Evolutionary conservation across 2,329 filamentous ascomycete genomes (phyloP).

Genomic region (Cercospora sp.): DNA sequence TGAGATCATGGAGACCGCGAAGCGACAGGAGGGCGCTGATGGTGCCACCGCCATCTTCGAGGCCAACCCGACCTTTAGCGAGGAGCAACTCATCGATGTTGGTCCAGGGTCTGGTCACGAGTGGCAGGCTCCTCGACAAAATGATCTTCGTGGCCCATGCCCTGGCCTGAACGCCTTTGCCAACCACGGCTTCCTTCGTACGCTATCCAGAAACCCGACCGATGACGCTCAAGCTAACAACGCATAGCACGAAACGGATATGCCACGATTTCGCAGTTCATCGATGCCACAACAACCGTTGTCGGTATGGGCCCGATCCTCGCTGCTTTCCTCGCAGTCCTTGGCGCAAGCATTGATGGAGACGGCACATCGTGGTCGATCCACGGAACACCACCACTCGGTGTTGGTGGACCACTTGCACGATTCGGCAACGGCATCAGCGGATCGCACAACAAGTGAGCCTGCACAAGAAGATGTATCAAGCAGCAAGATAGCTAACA

Average conservation of each 20-base stretch:
- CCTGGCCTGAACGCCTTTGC: slow-evolving; percentile 37
- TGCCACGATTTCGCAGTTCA: slow-evolving; percentile 35
- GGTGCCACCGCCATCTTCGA: slow-evolving; percentile 29
- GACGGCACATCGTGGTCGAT: slow-evolving; percentile 24
- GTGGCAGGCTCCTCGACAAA: slow-evolving; percentile 33
- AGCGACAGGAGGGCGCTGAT: slow-evolving; percentile 28
- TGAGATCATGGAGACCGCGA: slow-evolving; percentile 23
- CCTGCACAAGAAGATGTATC: not conserved
- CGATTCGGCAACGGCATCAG: slow-evolving; percentile 23
- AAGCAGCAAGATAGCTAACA: not conserved
- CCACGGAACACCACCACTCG: slow-evolving; percentile 22
- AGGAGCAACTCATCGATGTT: slow-evolving; percentile 34
- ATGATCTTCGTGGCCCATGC: slow-evolving; percentile 38
- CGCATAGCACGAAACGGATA: slow-evolving; percentile 31
- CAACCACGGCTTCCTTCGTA: slow-evolving; percentile 23
- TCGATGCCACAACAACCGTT: slow-evolving; percentile 32
- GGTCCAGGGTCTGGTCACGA: slow-evolving; percentile 31
- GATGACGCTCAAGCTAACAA: not conserved
- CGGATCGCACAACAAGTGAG: slow-evolving; percentile 37
- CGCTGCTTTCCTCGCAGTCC: slow-evolving; percentile 26
- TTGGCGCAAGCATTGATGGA: slow-evolving; percentile 24
- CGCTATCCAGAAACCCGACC: not conserved
- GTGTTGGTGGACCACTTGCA: slow-evolving; percentile 17
- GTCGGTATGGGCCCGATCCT: slow-evolving; percentile 41
- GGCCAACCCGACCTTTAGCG: slow-evolving; percentile 33